Evolutionary conservation across 31 red algal species (phyloP).

Genomic region (Asparagopsis taxiformis): DNA sequence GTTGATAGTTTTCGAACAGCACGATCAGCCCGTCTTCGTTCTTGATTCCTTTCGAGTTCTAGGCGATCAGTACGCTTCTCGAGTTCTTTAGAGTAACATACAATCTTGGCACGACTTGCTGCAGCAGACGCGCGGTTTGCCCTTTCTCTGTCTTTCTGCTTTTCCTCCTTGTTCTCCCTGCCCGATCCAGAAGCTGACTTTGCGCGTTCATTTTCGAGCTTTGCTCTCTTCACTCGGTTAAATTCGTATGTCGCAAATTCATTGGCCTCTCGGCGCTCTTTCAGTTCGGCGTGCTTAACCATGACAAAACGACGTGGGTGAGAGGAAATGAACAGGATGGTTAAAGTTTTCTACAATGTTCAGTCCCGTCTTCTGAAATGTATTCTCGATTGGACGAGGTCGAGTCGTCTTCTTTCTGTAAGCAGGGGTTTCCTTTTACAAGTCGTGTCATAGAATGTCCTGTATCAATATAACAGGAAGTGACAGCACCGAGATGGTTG

Average conservation of each 20-base stretch:
- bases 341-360: no score
- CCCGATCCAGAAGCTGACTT: neutral
- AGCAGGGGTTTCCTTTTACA: no score
- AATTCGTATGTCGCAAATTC: conserved; percentile 10
- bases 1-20: neutral
- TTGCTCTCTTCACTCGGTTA: neutral
- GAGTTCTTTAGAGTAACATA: conserved; percentile 8
- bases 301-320: no score
- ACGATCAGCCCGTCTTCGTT: neutral
- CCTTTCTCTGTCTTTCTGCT: conserved; percentile 1
- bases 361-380: no score
- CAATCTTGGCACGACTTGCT: conserved; percentile 8
- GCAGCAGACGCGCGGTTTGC: conserved; percentile 11
- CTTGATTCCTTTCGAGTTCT: conserved; percentile 1
- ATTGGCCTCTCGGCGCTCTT: conserved; percentile 4
- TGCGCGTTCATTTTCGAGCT: neutral
- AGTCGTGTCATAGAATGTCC: no score
- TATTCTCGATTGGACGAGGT: no score
- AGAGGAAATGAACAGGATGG: no score
- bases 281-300: no score
- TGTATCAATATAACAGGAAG: no score
- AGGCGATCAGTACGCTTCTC: neutral
- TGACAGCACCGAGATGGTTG: no score
- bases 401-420: no score
- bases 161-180: no score